A percentile compares a stretch with the other conserved stretches of the same genome.
Evolutionary conservation across 106 monocot species (phyloP).

Genomic region (Dioscorea zingiberensis): DNA sequence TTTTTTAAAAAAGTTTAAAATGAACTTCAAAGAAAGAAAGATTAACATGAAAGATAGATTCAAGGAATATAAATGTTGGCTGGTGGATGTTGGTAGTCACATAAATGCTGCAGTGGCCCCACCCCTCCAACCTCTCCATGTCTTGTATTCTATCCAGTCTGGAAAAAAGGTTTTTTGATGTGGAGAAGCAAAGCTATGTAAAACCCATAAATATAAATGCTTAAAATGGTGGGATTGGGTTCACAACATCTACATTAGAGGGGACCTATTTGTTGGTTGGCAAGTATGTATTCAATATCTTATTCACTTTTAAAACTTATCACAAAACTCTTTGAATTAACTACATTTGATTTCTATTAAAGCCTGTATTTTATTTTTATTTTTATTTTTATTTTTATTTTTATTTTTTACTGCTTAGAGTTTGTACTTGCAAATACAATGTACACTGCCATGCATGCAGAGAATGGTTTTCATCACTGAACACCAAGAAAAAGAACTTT

Average conservation of each 20-base stretch:
- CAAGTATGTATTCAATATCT: not conserved
- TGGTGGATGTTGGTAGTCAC: constrained; percentile 8
- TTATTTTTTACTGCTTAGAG: no score
- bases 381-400: no score
- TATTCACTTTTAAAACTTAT: no score
- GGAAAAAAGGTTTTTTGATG: not conserved
- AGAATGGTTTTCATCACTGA: no score
- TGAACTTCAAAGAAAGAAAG: not conserved
- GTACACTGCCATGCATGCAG: no score
- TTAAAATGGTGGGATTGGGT: not conserved
- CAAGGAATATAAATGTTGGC: constrained; percentile 3
- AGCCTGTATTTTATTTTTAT: no score
- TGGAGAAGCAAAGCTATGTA: no score
- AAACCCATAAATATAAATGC: not conserved
- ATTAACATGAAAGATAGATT: not conserved
- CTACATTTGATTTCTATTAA: no score
- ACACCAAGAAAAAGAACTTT: no score
- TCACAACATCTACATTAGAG: not conserved
- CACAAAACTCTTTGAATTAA: no score
- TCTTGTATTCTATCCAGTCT: not conserved
- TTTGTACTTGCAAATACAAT: no score
- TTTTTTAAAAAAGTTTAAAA: not conserved
- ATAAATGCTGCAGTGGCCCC: constrained; percentile 5
- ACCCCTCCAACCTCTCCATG: not conserved
- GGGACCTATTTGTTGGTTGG: not conserved